phyloP scores from a whole-genome alignment of 169 alveolate genomes.

The Plasmodium berghei region DNA sequence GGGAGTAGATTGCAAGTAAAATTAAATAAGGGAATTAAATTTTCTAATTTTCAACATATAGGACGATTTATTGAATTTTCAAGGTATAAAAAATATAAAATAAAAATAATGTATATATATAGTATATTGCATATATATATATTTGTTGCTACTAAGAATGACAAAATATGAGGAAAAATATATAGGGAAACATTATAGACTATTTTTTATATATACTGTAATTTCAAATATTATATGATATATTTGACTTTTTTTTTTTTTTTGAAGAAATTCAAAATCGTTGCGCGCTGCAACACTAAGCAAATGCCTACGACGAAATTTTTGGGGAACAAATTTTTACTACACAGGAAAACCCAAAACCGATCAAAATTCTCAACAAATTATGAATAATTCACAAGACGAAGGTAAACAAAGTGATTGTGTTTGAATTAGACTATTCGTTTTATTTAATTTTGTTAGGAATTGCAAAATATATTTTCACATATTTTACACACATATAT shows the following conservation, averaged over 20 bases:
- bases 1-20: conserved; percentile 63
- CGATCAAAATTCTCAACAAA: conserved; percentile 33
- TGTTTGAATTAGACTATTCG: too few relatives aligned
- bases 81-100: conserved; percentile 10
- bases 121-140: not conserved
- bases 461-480: not conserved
- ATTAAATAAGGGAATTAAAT: conserved; percentile 62
- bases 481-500: not conserved
- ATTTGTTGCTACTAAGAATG: not conserved
- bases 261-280: conserved; percentile 19
- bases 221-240: not conserved
- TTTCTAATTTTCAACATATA: conserved; percentile 60
- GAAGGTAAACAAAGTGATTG: conserved; percentile 21
- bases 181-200: too few relatives aligned
- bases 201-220: not conserved
- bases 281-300: conserved; percentile 66
- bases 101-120: not conserved
- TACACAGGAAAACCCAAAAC: conserved; percentile 50
- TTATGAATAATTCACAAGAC: conserved; percentile 37
- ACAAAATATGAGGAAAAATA: too few relatives aligned
- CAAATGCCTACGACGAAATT: conserved; percentile 62
- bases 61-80: conserved; percentile 65
- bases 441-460: not conserved
- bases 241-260: not conserved
- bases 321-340: conserved; percentile 58